phyloP scores from a whole-genome alignment of 1,284 basidiomycete species.

The Ceratobasidium sp. region DNA sequence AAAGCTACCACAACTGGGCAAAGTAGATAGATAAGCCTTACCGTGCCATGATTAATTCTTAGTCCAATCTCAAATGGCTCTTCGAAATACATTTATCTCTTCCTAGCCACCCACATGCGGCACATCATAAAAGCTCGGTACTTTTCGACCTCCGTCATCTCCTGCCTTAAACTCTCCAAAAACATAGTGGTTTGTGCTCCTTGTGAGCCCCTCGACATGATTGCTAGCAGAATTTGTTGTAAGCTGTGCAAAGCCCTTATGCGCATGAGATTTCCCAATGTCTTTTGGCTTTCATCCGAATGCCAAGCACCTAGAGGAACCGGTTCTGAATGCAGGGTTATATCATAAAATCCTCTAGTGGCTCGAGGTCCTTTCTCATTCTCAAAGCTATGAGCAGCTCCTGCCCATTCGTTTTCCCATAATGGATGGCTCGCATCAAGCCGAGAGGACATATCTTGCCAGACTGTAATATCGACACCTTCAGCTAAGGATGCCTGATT shows the following conservation, averaged over 20 bases:
- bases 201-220: background rate
- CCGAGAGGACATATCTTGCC: conserved; percentile 10
- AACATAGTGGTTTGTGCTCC: background rate
- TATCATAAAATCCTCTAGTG: background rate
- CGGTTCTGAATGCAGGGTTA: background rate
- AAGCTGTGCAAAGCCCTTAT: background rate
- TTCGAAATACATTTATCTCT: background rate
- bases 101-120: background rate
- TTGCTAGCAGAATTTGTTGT: background rate
- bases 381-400: background rate
- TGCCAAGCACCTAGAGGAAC: background rate
- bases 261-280: background rate
- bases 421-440: background rate
- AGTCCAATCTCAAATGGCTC: no score
- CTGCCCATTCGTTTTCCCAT: background rate
- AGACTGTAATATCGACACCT: background rate
- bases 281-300: background rate
- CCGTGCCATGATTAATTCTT: no score
- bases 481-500: background rate
- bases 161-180: background rate
- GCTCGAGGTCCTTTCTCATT: background rate
- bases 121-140: background rate
- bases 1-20: no score
- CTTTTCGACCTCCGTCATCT: background rate
- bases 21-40: no score